A percentile compares a stretch with the other conserved stretches of the same genome.
Conservation (phyloP, 208 protist genomes). For the Crithidia bombi region DNA sequence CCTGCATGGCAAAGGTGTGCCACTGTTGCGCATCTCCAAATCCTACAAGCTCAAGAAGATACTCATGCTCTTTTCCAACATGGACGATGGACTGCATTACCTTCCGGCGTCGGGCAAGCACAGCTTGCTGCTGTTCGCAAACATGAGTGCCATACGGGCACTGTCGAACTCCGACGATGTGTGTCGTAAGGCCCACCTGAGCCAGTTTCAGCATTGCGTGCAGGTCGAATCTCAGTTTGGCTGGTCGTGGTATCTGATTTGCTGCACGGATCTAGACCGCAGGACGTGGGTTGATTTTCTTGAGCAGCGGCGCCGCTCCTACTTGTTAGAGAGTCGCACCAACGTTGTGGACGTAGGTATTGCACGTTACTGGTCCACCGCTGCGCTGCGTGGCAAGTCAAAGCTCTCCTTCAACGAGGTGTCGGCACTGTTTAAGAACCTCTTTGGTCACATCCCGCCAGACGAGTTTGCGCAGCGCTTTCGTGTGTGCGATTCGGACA, state of each 20-base stretch:
- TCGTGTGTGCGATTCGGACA: constrained; percentile 33
- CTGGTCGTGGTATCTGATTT: constrained; percentile 46
- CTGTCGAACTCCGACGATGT: constrained; percentile 27
- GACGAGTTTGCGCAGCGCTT: constrained; percentile 32
- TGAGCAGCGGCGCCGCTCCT: constrained; percentile 35
- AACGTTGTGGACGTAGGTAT: constrained; percentile 15
- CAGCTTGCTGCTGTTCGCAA: constrained; percentile 43
- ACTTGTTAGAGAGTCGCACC: constrained; percentile 26
- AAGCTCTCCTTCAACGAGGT: constrained; percentile 38
- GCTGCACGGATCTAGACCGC: constrained; percentile 35
- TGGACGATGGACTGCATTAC: constrained; percentile 32
- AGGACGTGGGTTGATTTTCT: constrained; percentile 39
- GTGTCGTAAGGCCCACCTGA: constrained; percentile 35
- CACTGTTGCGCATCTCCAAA: constrained; percentile 20
- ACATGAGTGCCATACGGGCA: constrained; percentile 39
- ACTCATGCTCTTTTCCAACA: constrained; percentile 11
- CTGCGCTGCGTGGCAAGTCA: constrained; percentile 19
- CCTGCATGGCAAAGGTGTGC: constrained; percentile 25
- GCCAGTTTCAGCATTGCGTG: constrained; percentile 49
- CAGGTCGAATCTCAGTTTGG: constrained; percentile 40
- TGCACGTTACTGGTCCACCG: constrained; percentile 27
- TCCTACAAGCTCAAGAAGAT: constrained; percentile 25
- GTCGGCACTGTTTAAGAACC: constrained; percentile 24
- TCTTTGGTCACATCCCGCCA: constrained; percentile 36
- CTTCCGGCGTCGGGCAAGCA: constrained; percentile 20